Base-by-base conservation (phyloP, 352 stramenopile genomes). In the Elongisporangium undulatum region DNA sequence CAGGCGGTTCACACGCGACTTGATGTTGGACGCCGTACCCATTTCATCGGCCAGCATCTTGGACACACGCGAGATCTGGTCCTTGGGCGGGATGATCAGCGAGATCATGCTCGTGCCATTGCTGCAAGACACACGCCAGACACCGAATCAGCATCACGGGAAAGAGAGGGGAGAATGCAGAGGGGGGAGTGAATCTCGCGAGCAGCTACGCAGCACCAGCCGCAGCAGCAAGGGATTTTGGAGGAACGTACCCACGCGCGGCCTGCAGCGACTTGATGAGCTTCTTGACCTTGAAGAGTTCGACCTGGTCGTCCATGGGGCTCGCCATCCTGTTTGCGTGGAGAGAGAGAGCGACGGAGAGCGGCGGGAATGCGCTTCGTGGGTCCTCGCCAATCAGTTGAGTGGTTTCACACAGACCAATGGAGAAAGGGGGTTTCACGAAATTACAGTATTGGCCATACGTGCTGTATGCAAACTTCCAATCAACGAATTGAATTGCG, bases 241-340 rank as follows among this genome's bases (percentile, higher is more conserved):
- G 19, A 21, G 15, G 15, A 20, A 94, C 82, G 66, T 89, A 91
- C 69, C 85, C 88, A 49, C 82, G 73, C 49, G 87, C 87, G 48
- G 77, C 77, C 65, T 94, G 79, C 19, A 99, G 92, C 62, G 94
- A 99, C 78, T 99, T 99, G 77, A 99, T 99, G 34, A 99, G 91
- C 87, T 99, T 99, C 87, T 99, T 99, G 34, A 99, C 94, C 81
- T 99, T 99, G 89, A 99, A 99, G 63, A 99, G 98, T 79, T 99
- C 96, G 59, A 99, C 97, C 78, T 99, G 96, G 53, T 95, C 87
- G 58, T 98, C 92, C 53, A 87, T 79, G 57, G 59, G 51, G 62
- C 66, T 71, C 34, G 67, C 69, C 74, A 84, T 77, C 61, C 48
- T 68, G 51, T 21, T 34, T 7, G 24, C 12, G 23, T 57, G 34